Conservation (phyloP, 805 yeast genomes). For the Hanseniaspora nectarophila region DNA sequence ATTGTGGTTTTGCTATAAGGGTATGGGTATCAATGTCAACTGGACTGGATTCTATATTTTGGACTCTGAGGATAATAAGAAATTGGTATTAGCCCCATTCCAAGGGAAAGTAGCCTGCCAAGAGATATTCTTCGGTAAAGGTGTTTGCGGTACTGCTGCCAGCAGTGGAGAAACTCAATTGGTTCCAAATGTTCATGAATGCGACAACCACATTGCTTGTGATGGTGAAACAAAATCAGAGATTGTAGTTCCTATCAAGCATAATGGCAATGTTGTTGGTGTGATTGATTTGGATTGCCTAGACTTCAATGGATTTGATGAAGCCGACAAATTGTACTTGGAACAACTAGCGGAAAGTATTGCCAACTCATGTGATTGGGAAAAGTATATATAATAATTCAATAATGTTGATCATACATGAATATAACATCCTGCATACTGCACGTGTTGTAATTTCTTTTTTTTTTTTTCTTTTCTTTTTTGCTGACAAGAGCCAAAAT, state of each 20-base stretch:
- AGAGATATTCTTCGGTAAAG: constrained; percentile 59
- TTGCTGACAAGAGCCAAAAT: not conserved
- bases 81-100: constrained; percentile 76
- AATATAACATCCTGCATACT: not conserved
- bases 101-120: constrained; percentile 97
- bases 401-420: not conserved
- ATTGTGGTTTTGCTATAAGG: constrained; percentile 75
- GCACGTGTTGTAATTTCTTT: not conserved
- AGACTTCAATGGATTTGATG: constrained; percentile 52
- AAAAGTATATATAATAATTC: constrained; percentile 29
- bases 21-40: constrained; percentile 48
- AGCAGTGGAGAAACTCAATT: constrained; percentile 46
- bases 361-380: constrained; percentile 37
- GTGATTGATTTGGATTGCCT: constrained; percentile 82
- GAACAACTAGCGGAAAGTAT: constrained; percentile 48
- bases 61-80: constrained; percentile 25
- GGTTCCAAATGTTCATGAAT: constrained; percentile 63
- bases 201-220: constrained; percentile 93
- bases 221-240: constrained; percentile 92
- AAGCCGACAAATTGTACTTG: constrained; percentile 44
- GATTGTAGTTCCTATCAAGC: constrained; percentile 73
- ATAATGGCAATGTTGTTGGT: constrained; percentile 41
- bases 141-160: constrained; percentile 90
- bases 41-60: constrained; percentile 88
- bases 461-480: not conserved